Percentiles rank a stretch among this genome's conserved stretches.
phyloP scores from a whole-genome alignment of 2,329 filamentous ascomycete genomes.

The Paramyrothecium sp. region DNA sequence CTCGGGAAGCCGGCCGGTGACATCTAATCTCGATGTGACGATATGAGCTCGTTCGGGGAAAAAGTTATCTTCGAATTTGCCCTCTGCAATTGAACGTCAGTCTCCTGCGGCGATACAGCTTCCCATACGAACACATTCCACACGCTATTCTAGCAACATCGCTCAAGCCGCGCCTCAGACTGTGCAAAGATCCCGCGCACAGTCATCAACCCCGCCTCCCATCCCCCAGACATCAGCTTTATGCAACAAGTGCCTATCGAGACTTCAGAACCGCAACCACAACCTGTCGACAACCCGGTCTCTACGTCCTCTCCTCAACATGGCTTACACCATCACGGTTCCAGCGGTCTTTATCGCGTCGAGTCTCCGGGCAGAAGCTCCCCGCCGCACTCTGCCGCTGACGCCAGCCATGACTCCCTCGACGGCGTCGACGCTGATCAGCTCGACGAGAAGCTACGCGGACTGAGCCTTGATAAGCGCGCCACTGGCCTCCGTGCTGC shows the following conservation, averaged over 20 bases:
- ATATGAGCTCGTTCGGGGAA: background rate
- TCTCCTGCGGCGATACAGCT: background rate
- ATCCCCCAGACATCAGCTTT: slow-evolving; percentile 48
- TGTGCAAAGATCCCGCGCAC: slow-evolving; percentile 53
- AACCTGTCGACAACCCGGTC: slow-evolving; percentile 32
- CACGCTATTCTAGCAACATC: background rate
- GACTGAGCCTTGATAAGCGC: slow-evolving; percentile 44
- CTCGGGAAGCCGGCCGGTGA: background rate
- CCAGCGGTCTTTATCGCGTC: slow-evolving; percentile 33
- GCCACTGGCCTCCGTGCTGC: slow-evolving; percentile 24
- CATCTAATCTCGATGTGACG: background rate
- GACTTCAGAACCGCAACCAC: slow-evolving; percentile 40
- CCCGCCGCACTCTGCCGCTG: slow-evolving; percentile 33
- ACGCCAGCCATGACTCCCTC: slow-evolving; percentile 21
- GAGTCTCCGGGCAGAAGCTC: slow-evolving; percentile 28
- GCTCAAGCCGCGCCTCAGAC: slow-evolving; percentile 27
- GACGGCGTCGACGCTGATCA: slow-evolving; percentile 36
- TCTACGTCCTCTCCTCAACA: slow-evolving; percentile 45
- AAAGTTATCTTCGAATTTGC: background rate
- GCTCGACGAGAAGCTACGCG: slow-evolving; percentile 49
- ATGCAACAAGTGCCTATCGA: slow-evolving; percentile 61
- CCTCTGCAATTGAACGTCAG: background rate
- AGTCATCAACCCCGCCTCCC: slow-evolving; percentile 37
- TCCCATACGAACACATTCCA: background rate
- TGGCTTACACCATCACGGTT: slow-evolving; percentile 51